Percentiles rank a stretch among this genome's conserved stretches.
These are phyloP conservation scores for Penicillium ochrochloron DNA, from an alignment of 495 filamentous ascomycete species.

Conservation along the genomic window DNA sequence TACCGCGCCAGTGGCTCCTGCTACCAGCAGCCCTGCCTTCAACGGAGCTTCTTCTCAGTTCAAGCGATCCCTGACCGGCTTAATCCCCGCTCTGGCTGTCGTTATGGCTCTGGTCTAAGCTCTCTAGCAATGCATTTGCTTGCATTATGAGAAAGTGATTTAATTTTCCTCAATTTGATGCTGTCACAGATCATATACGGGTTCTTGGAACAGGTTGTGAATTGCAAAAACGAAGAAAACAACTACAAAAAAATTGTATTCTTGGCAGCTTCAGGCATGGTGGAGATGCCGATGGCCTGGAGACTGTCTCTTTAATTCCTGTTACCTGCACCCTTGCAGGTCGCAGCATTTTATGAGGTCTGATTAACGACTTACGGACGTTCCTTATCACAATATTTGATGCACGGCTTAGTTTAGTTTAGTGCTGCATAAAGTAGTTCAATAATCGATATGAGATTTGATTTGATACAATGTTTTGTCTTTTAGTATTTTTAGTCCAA, in stretches of 20 bases:
- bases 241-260: constrained; percentile 21
- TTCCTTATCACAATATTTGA: constrained; percentile 18
- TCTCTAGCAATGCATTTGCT: neutral
- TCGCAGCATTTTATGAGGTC: constrained; percentile 20
- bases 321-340: constrained; percentile 9
- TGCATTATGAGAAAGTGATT: neutral
- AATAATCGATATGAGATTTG: constrained; percentile 12
- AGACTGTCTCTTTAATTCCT: constrained; percentile 16
- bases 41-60: constrained; percentile 31
- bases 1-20: constrained; percentile 18
- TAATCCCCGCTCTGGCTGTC: constrained; percentile 29
- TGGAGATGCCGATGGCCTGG: constrained; percentile 3
- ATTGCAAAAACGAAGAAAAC: constrained; percentile 8
- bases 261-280: constrained; percentile 10
- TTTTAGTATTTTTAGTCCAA: too few relatives aligned
- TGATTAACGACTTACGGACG: constrained; percentile 19
- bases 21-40: constrained; percentile 24
- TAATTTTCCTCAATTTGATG: neutral
- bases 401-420: constrained; percentile 13
- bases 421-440: constrained; percentile 18
- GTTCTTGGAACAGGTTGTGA: neutral
- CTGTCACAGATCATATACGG: neutral
- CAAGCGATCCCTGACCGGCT: constrained; percentile 26
- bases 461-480: neutral
- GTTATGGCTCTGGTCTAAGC: constrained; percentile 26